phyloP scores from a whole-genome alignment of 139 green algal genomes.

The Chlorella sp. region DNA sequence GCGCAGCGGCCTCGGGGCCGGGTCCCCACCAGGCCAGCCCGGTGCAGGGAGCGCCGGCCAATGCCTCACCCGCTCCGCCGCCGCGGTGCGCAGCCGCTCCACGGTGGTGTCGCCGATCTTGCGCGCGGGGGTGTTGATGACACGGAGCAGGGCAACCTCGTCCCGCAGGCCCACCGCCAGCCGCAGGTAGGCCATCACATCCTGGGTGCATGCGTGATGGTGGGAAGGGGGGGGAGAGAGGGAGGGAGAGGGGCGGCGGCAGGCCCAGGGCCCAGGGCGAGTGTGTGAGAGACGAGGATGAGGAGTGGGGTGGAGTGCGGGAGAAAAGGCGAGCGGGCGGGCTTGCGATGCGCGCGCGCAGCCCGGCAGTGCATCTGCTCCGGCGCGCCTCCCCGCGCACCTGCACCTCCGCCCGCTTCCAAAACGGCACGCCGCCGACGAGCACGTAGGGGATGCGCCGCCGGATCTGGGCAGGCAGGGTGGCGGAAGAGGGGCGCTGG shows the following conservation, averaged over 20 bases:
- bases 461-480: conserved; percentile 1
- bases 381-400: background rate
- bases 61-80: too few species aligned
- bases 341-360: background rate
- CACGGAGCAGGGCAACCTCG: conserved; percentile 48
- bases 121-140: conserved; percentile 60
- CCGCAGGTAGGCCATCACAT: conserved; percentile 63
- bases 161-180: conserved; percentile 47
- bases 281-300: too few species aligned
- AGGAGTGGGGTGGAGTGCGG: background rate
- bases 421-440: conserved; percentile 59
- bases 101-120: conserved; percentile 25
- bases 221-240: background rate
- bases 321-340: background rate
- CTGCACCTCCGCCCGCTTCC: conserved; percentile 50
- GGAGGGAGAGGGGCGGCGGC: background rate
- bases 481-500: too few species aligned
- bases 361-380: background rate
- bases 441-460: conserved; percentile 46
- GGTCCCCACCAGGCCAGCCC: too few species aligned
- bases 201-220: conserved; percentile 14
- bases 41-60: too few species aligned
- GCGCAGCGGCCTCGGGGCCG: too few species aligned
- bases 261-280: background rate
- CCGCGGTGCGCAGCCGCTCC: background rate